Evolutionary conservation across 768 basidiomycete species (phyloP).

Genomic region (Serendipita sp.): DNA sequence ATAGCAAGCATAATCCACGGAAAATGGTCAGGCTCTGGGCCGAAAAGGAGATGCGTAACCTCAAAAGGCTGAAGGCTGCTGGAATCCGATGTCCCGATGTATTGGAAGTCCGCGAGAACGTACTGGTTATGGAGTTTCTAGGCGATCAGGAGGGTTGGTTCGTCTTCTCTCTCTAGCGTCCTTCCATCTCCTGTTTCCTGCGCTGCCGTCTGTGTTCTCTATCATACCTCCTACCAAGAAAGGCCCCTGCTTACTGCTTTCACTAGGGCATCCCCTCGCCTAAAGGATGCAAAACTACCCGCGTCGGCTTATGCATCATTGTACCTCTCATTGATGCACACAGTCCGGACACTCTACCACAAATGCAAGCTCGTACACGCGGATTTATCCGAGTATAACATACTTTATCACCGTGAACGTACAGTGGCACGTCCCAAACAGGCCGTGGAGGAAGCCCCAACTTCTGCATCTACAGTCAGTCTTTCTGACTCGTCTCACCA

Average conservation of each 20-base stretch:
- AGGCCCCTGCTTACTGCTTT: background rate
- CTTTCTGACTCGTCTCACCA: too few species aligned
- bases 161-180: constrained; percentile 18
- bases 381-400: constrained; percentile 96
- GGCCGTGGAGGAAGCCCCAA: too few species aligned
- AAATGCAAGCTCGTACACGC: constrained; percentile 91
- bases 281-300: constrained; percentile 71
- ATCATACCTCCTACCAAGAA: background rate
- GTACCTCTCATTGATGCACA: constrained; percentile 67
- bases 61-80: constrained; percentile 68
- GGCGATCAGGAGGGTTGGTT: constrained; percentile 73
- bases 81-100: constrained; percentile 81
- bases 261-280: constrained; percentile 72
- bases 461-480: too few species aligned
- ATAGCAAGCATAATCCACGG: constrained; percentile 69
- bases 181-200: background rate
- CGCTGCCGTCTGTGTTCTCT: background rate
- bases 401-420: constrained; percentile 54
- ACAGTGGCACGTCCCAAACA: too few species aligned
- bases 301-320: constrained; percentile 33
- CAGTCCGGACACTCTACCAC: constrained; percentile 72
- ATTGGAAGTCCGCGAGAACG: constrained; percentile 87
- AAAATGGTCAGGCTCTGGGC: constrained; percentile 99
- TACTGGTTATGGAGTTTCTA: constrained; percentile 89
- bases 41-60: constrained; percentile 96